A percentile compares a stretch with the other conserved stretches of the same genome.
These are phyloP conservation scores for Chaetomium strumarium DNA, from an alignment of 2,329 filamentous ascomycete species.

Conservation along the genomic window DNA sequence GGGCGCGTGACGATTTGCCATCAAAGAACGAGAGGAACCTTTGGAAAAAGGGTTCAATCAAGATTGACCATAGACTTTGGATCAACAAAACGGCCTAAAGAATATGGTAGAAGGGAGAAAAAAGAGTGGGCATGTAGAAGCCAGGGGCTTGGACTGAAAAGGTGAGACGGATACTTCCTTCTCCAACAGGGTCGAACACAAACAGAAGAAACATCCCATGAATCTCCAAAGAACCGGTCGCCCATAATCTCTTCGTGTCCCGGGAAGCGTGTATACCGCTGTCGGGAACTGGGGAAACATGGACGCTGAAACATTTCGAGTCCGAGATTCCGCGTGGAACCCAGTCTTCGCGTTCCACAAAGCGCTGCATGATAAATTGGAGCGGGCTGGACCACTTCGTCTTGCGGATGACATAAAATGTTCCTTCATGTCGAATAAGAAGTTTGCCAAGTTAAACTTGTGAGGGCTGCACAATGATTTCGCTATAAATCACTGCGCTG, in stretches of 20 bases:
- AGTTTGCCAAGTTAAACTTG: too few species aligned
- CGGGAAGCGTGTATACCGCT: conserved; percentile 1
- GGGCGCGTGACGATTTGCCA: conserved; percentile 7
- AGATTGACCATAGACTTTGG: conserved; percentile 2
- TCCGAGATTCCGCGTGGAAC: conserved; percentile 6
- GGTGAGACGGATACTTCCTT: background rate
- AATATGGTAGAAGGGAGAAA: too few species aligned
- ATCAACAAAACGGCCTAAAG: background rate
- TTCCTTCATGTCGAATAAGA: background rate
- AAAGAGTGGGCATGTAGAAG: background rate
- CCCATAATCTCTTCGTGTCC: conserved; percentile 9
- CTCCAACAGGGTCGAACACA: background rate
- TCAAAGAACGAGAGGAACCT: background rate
- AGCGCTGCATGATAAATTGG: background rate
- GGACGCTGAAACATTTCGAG: conserved; percentile 13
- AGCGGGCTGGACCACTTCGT: background rate
- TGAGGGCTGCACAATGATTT: too few species aligned
- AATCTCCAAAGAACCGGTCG: background rate
- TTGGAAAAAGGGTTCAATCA: background rate
- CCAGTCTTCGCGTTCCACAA: background rate
- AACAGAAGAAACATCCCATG: conserved; percentile 9
- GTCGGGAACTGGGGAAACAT: background rate
- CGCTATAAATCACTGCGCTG: too few species aligned
- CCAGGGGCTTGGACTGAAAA: background rate
- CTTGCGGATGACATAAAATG: background rate